Base-by-base conservation (phyloP, 257 asterid species). In the Solanum pinnatisectum region DNA sequence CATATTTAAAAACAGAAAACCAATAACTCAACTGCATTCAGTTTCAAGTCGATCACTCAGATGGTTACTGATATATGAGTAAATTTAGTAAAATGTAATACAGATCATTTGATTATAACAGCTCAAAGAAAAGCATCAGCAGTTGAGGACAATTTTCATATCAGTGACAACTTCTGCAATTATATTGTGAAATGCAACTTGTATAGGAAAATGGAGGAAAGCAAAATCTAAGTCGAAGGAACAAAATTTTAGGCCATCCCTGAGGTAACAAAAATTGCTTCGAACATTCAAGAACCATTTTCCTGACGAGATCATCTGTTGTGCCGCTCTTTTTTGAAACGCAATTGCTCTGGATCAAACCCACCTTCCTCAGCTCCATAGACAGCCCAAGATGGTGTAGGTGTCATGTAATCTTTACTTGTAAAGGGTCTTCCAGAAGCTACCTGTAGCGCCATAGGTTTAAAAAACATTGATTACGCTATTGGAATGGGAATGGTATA, bases 301-400 rank as follows among this genome's bases (percentile, higher is more conserved):
- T 87, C 89, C 93, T 88, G 89, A 87, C 88, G 87, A 77, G 89
- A 88, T 32, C 95, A 65, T 87, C 91, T 94, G 94, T 97, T 99
- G 90, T 89, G 93, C 15, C 99, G 90, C 89, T 94, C 98, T 92
- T 97, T 97, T 88, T 91, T 95, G 81, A 56, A 97, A 11, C 99
- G 98, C 7, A 91, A 78, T 91, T 96, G 99, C 73, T 91, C 94
- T 6, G 99, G 99, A 90, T 96, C 99, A 49, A 97, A 97, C 10
- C 99, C 99, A 5, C 99, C 99, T 93, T 97, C 98, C 74, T 94
- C 95, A 23, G 99, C 99, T 85, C 99, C 99, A 76, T 96, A 97
- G n/a, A 94, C 95, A 2, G 99, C 99, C 99, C 99, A 97, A 0
- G 95, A 90, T 77, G 99, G 99, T 15, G 99, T 96, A 2, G 92